Conservation (phyloP, 1,284 basidiomycete species). For the Boletus sp. region DNA sequence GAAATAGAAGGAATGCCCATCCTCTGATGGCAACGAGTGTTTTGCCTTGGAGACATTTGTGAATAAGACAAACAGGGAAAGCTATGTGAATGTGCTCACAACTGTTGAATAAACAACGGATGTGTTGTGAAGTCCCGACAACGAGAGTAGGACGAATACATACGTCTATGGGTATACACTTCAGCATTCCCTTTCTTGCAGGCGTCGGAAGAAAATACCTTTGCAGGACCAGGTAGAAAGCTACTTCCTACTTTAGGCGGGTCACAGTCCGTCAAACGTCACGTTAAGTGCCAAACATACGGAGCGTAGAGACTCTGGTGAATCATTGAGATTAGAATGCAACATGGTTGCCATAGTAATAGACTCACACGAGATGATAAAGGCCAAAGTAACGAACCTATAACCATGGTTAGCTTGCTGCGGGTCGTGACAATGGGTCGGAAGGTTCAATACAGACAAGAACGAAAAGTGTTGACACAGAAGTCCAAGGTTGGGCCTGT, state of each 20-base stretch:
- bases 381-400: constrained; percentile 5
- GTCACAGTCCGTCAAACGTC: neutral
- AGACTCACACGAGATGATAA: neutral
- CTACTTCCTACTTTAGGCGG: neutral
- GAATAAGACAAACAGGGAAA: neutral
- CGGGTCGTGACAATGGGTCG: neutral
- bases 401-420: neutral
- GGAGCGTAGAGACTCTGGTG: neutral
- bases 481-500: neutral
- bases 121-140: neutral
- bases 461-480: constrained; percentile 3
- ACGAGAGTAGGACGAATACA: neutral
- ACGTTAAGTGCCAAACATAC: neutral
- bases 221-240: neutral
- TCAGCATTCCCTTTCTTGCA: neutral
- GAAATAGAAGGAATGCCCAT: constrained; percentile 2
- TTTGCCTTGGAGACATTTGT: neutral
- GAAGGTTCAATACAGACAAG: neutral
- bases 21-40: neutral
- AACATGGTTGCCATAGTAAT: too few species aligned
- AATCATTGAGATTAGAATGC: neutral
- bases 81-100: neutral
- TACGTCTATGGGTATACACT: neutral
- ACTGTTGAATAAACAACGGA: neutral
- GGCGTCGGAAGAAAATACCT: neutral